phyloP scores from a whole-genome alignment of 2,329 filamentous ascomycete genomes.

The Neopestalotiopsis clavispora region DNA sequence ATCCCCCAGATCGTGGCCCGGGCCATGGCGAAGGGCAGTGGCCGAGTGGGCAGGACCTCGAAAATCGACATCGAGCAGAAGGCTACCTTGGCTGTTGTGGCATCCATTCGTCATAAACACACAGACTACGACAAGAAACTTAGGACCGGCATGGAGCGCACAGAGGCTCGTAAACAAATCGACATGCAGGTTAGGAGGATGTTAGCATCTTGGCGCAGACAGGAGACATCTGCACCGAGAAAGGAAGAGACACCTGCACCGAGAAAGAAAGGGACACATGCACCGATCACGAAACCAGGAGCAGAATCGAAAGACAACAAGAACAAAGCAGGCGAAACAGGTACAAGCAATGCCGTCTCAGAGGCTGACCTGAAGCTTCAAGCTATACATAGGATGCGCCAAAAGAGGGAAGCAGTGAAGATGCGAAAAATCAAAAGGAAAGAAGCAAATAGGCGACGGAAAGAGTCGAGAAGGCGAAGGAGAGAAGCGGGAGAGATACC shows the following conservation, averaged over 20 bases:
- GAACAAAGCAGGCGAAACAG: no score
- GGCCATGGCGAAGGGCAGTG: constrained; percentile 49
- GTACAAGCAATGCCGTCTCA: no score
- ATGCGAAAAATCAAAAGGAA: no score
- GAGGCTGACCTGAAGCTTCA: no score
- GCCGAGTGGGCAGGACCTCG: constrained; percentile 51
- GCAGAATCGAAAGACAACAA: no score
- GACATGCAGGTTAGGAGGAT: constrained; percentile 15
- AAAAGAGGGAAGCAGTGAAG: no score
- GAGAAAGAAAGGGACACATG: no score
- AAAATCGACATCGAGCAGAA: constrained; percentile 43
- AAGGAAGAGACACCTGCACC: not conserved
- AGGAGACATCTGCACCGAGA: not conserved
- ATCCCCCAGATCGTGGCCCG: constrained; percentile 41
- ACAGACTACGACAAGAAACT: constrained; percentile 52
- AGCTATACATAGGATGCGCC: no score
- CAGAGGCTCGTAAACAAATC: constrained; percentile 16
- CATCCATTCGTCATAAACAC: constrained; percentile 53
- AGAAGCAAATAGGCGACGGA: no score
- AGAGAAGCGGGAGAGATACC: not conserved
- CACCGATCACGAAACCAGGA: no score
- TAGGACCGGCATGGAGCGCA: constrained; percentile 5
- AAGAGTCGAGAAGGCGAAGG: not conserved
- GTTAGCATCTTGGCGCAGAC: constrained; percentile 22
- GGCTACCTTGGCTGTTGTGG: constrained; percentile 50